Evolutionary conservation across 441 rosid genomes (phyloP).

Genomic region (Biscutella auriculata): DNA sequence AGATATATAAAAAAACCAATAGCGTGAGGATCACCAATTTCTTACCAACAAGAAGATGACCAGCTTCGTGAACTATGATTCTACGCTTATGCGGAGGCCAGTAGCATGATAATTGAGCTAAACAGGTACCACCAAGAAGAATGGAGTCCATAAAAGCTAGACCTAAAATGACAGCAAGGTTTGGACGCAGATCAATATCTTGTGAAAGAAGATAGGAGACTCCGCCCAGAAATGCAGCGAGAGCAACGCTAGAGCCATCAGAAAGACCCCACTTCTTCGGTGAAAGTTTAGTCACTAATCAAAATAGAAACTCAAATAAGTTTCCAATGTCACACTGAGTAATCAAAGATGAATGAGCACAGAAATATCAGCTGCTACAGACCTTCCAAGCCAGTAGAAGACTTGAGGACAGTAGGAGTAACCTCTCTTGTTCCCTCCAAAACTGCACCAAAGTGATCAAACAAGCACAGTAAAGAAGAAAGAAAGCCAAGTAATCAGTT

Average conservation of each 20-base stretch:
- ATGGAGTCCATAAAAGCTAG: slow-evolving; percentile 54
- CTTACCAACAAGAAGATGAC: slow-evolving; percentile 77
- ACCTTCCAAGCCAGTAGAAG: slow-evolving; percentile 87
- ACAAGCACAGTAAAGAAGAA: not conserved
- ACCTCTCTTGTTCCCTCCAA: slow-evolving; percentile 78
- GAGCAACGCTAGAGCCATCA: slow-evolving; percentile 44
- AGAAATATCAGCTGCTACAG: not conserved
- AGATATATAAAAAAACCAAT: not conserved
- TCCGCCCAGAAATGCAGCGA: slow-evolving; percentile 54
- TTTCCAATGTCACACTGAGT: not conserved
- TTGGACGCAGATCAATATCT: slow-evolving; percentile 68
- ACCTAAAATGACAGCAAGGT: slow-evolving; percentile 56
- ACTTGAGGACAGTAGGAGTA: slow-evolving; percentile 58
- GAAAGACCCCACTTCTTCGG: slow-evolving; percentile 92
- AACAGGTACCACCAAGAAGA: slow-evolving; percentile 73
- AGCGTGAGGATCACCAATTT: not conserved
- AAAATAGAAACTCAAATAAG: not conserved
- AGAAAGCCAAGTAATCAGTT: too few relatives aligned
- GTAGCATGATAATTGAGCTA: slow-evolving; percentile 68
- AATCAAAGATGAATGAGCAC: not conserved
- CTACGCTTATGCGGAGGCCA: slow-evolving; percentile 84
- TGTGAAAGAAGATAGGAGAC: slow-evolving; percentile 53
- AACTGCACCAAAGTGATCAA: slow-evolving; percentile 29
- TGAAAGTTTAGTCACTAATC: slow-evolving; percentile 48
- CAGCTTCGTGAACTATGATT: slow-evolving; percentile 89